These are phyloP conservation scores for Geum urbanum DNA, from an alignment of 306 rosid genomes.

Conservation along the genomic window DNA sequence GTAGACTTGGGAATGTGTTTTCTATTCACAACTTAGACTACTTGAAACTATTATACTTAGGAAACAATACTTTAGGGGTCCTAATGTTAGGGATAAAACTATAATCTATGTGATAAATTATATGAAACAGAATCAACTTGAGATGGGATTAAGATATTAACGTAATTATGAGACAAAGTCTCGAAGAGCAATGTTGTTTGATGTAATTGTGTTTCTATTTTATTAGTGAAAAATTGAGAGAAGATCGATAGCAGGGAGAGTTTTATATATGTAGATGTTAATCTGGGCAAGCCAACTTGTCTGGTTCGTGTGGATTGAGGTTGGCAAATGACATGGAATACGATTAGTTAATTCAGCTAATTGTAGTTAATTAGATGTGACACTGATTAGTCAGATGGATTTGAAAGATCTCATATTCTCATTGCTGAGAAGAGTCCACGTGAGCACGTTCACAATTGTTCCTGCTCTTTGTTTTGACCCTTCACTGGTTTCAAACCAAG, in stretches of 20 bases:
- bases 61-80: not conserved
- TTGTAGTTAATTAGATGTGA: not conserved
- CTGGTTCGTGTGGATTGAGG: conserved; percentile 23
- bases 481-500: not conserved
- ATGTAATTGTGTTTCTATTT: not conserved
- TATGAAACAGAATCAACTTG: conserved; percentile 1
- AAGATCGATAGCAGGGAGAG: no score
- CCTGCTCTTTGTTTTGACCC: not conserved
- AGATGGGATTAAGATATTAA: conserved; percentile 21
- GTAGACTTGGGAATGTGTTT: conserved; percentile 9
- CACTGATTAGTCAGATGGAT: not conserved
- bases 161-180: not conserved
- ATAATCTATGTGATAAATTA: not conserved
- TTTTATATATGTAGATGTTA: no score
- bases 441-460: conserved; percentile 31
- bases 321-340: conserved; percentile 17
- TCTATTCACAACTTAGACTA: conserved; percentile 22
- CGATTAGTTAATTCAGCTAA: not conserved
- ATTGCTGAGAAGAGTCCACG: conserved; percentile 24
- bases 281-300: conserved; percentile 7
- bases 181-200: not conserved
- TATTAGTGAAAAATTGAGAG: no score
- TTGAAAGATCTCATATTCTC: conserved; percentile 15
- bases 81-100: conserved; percentile 2
- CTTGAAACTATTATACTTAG: conserved; percentile 4